These are phyloP conservation scores for Rubus idaeus DNA, from an alignment of 306 rosid genomes.

Conservation along the genomic window DNA sequence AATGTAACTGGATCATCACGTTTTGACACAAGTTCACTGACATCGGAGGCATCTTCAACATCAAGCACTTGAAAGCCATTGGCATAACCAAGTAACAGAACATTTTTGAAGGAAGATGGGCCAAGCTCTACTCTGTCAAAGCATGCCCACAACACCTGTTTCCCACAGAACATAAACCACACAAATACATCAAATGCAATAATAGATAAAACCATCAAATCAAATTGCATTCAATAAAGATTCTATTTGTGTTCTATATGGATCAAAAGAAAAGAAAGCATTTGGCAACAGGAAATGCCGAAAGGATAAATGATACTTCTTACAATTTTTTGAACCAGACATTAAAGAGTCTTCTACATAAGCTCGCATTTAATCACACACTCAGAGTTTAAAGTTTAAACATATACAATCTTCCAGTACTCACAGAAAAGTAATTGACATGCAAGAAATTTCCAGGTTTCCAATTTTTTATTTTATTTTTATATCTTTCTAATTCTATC, in stretches of 20 bases:
- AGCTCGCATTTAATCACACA: background rate
- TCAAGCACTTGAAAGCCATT: constrained; percentile 97
- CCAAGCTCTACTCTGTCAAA: constrained; percentile 74
- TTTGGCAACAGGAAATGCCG: background rate
- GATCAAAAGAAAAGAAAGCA: background rate
- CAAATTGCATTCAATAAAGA: background rate
- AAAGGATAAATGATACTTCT: background rate
- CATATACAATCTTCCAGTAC: background rate
- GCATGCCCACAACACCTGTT: constrained; percentile 92
- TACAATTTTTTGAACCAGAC: background rate
- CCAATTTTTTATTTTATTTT: background rate
- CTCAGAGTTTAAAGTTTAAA: background rate
- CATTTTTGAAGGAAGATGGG: constrained; percentile 56
- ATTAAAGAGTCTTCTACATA: background rate
- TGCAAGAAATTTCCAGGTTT: background rate
- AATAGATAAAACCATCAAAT: background rate
- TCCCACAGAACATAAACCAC: constrained; percentile 18
- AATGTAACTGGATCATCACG: constrained; percentile 95
- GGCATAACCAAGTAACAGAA: constrained; percentile 84
- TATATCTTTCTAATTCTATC: background rate
- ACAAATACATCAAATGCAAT: background rate
- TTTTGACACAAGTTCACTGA: constrained; percentile 77
- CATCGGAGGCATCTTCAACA: constrained; percentile 77
- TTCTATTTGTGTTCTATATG: background rate
- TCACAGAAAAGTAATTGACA: background rate